Evolutionary conservation across 768 basidiomycete genomes (phyloP).

Genomic region (Russula vinacea): DNA sequence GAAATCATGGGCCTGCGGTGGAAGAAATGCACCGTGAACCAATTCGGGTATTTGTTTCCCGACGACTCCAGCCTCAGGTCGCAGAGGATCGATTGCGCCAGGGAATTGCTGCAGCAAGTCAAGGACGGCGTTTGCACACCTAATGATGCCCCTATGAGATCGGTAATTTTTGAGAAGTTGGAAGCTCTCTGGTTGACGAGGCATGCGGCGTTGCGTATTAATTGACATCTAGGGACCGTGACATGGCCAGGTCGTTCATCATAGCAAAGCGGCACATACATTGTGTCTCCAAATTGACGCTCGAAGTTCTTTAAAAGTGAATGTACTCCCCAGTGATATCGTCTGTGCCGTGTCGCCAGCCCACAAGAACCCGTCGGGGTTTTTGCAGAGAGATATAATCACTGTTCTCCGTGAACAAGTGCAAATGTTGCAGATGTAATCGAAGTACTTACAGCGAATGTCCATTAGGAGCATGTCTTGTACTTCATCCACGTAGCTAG

Average conservation of each 20-base stretch:
- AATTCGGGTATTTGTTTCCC: conserved; percentile 58
- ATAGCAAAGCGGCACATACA: conserved; percentile 37
- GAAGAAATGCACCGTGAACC: conserved; percentile 47
- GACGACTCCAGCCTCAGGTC: conserved; percentile 53
- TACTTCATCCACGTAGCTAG: conserved; percentile 68
- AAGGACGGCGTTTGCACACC: conserved; percentile 62
- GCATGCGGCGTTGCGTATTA: conserved; percentile 15
- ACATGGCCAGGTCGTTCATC: too few species aligned
- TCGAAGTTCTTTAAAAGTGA: conserved; percentile 68
- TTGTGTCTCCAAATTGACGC: conserved; percentile 62
- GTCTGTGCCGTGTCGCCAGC: conserved; percentile 80
- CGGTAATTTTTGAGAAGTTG: conserved; percentile 64
- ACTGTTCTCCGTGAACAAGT: conserved; percentile 41
- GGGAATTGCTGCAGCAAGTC: conserved; percentile 56
- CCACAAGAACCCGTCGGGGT: conserved; percentile 69
- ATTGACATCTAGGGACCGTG: neutral
- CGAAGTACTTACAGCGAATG: conserved; percentile 45
- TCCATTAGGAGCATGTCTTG: conserved; percentile 72
- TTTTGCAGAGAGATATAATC: conserved; percentile 55
- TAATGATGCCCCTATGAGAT: conserved; percentile 68
- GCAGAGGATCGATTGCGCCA: conserved; percentile 56
- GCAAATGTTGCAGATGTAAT: neutral
- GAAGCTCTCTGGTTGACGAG: conserved; percentile 43
- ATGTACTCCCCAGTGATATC: conserved; percentile 68
- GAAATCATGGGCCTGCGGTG: neutral